phyloP scores from a whole-genome alignment of 2,329 filamentous ascomycete genomes.

The Alternaria atra region DNA sequence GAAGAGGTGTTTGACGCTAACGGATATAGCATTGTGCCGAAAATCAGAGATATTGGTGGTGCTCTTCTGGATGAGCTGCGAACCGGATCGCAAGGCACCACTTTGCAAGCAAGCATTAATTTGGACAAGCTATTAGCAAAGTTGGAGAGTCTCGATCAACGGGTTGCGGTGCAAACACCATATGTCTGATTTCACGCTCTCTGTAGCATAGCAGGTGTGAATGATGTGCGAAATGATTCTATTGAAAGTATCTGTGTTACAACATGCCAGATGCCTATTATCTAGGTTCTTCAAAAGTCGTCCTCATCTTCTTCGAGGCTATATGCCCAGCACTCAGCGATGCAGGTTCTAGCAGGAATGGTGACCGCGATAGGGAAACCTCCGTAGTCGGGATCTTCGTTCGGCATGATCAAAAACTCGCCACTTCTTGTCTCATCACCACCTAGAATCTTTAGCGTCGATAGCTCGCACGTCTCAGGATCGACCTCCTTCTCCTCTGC shows the following conservation, averaged over 20 bases:
- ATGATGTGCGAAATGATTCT: not conserved
- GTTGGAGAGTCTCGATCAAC: conserved; percentile 25
- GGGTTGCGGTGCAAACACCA: conserved; percentile 8
- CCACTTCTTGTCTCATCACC: conserved; percentile 18
- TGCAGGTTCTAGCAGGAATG: conserved; percentile 11
- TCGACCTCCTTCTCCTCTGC: conserved; percentile 52
- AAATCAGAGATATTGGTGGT: conserved; percentile 32
- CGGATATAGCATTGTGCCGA: conserved; percentile 31
- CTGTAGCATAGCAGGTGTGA: not conserved
- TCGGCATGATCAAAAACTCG: conserved; percentile 14
- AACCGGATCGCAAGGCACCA: conserved; percentile 22
- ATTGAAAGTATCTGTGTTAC: not conserved
- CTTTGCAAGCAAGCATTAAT: conserved; percentile 24
- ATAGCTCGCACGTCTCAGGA: conserved; percentile 22
- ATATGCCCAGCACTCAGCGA: conserved; percentile 34
- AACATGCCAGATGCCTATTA: not conserved
- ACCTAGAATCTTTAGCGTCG: conserved; percentile 4
- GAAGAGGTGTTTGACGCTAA: conserved; percentile 33
- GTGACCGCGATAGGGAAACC: conserved; percentile 11
- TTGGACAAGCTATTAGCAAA: conserved; percentile 26
- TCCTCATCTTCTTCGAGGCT: conserved; percentile 34
- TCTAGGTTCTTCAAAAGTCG: conserved; percentile 15
- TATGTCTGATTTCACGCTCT: conserved; percentile 3
- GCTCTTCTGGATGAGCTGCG: conserved; percentile 28
- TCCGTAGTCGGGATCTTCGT: conserved; percentile 6